A percentile compares a stretch with the other conserved stretches of the same genome.
These are phyloP conservation scores for Vigna mungo DNA, from an alignment of 306 rosid genomes.

Conservation along the genomic window DNA sequence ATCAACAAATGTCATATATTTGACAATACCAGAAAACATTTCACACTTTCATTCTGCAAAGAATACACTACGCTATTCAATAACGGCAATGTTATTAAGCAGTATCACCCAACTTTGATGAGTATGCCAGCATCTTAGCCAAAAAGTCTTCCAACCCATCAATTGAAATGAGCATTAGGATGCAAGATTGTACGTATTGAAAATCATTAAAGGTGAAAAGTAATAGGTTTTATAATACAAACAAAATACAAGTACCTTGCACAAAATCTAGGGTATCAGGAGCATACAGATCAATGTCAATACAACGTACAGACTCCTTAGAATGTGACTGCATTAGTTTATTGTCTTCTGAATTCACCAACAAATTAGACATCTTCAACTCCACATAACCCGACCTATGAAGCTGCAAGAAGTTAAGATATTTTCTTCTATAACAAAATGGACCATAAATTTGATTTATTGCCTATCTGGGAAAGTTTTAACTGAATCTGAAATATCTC, in stretches of 20 bases:
- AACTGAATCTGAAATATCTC: constrained; percentile 1
- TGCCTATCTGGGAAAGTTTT: constrained; percentile 1
- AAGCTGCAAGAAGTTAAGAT: constrained; percentile 74
- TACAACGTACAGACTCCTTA: constrained; percentile 43
- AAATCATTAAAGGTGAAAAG: constrained; percentile 19
- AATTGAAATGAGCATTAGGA: constrained; percentile 16
- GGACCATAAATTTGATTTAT: constrained; percentile 35
- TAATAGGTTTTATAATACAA: constrained; percentile 28
- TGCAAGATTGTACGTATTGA: constrained; percentile 13
- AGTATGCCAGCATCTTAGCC: constrained; percentile 5
- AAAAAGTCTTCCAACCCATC: constrained; percentile 31
- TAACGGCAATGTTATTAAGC: constrained; percentile 3
- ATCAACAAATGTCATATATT: constrained; percentile 2
- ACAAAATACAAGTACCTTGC: constrained; percentile 56
- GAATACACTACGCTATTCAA: neutral
- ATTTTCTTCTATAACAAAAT: constrained; percentile 46
- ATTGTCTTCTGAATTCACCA: constrained; percentile 50
- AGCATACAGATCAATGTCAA: constrained; percentile 55
- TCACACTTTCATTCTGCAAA: constrained; percentile 24
- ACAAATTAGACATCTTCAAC: constrained; percentile 42
- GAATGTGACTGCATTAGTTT: constrained; percentile 41
- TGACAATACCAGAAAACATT: constrained; percentile 20
- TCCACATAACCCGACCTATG: constrained; percentile 58
- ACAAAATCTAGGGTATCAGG: constrained; percentile 60
- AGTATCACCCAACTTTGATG: neutral